Evolutionary conservation across 305 asterid species (phyloP), one percentile per base, ranked within the genome.

Genomic region (Ilex paraguariensis): DNA sequence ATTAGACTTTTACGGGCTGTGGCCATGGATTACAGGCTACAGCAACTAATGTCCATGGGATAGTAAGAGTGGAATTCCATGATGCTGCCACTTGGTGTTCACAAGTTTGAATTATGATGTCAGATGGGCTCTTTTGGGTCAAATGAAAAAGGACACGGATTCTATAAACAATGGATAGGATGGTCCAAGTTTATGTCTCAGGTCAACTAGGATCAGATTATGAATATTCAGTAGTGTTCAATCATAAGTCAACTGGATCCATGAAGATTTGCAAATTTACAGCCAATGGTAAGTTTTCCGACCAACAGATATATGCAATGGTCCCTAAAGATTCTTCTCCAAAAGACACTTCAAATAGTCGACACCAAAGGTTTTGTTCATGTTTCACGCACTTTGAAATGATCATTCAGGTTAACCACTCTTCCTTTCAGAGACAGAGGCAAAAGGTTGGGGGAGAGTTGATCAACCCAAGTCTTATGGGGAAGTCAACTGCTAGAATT

Each of bases 371-470:
- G 70, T 79, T 79, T 76, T 77, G 81, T 86, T 80, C 72, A 73
- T 87, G 89, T 86, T 84, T 84, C 87, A 78, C 87, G 90, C 79
- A 61, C 83, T 88, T 66, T 83, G 82, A 70, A 87, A 77, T 84
- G 83, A 82, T 77, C 76, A 83, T 86, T 84, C 96, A 90, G 99
- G 97, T 90, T 70, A 88, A 84, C 74, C 83, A 78, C 63, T 67
- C 84, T 66, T 73, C 87, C 64, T 80, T 77, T 64, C 82, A 72
- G 72, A 81, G 81, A 66, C 84, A 77, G 62, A 75, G 80, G 71
- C 74, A 74, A 63, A 57, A 59, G 63, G 73, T 68, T 61, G 84
- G 73, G 71, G 68, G 58, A 61, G 85, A 77, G 60, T 85, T 74
- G 33, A 80, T 72, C 76, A 69, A 63, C 72, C 93, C 95, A 64